Evolutionary conservation across 192 early-diverging fungal species (phyloP).

Genomic region (Linnemannia hyalina): DNA sequence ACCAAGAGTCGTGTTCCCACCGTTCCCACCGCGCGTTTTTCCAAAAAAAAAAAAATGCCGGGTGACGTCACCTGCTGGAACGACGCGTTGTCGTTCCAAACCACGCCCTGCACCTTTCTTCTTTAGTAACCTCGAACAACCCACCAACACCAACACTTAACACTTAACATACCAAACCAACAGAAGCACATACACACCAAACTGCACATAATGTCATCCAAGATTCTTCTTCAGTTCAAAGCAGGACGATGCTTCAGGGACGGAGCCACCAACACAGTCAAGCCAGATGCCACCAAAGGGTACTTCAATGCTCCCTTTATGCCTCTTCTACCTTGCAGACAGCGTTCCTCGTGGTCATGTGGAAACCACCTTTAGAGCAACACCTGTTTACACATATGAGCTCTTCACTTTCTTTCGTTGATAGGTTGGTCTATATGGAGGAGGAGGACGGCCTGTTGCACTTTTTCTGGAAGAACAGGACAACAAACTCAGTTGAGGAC

Average conservation of each 20-base stretch:
- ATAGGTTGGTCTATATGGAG: slow-evolving; percentile 72
- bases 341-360: neutral
- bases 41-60: neutral
- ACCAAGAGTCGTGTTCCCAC: neutral
- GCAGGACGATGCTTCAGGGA: slow-evolving; percentile 79
- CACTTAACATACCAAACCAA: neutral
- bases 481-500: slow-evolving; percentile 63
- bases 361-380: neutral
- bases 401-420: neutral
- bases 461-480: slow-evolving; percentile 86
- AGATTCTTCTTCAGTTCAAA: slow-evolving; percentile 71
- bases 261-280: slow-evolving; percentile 73
- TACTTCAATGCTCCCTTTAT: slow-evolving; percentile 33
- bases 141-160: neutral
- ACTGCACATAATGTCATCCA: slow-evolving; percentile 26
- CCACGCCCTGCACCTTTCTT: neutral
- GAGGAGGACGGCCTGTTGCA: slow-evolving; percentile 81
- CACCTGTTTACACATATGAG: neutral
- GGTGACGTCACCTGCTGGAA: neutral
- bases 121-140: neutral
- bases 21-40: neutral
- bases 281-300: slow-evolving; percentile 83
- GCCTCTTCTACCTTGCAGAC: neutral
- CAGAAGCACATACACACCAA: neutral
- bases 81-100: neutral